A percentile compares a stretch with the other conserved stretches of the same genome.
Conservation (phyloP, 1,139 yeast genomes). For the Blastobotrys capitulatus region DNA sequence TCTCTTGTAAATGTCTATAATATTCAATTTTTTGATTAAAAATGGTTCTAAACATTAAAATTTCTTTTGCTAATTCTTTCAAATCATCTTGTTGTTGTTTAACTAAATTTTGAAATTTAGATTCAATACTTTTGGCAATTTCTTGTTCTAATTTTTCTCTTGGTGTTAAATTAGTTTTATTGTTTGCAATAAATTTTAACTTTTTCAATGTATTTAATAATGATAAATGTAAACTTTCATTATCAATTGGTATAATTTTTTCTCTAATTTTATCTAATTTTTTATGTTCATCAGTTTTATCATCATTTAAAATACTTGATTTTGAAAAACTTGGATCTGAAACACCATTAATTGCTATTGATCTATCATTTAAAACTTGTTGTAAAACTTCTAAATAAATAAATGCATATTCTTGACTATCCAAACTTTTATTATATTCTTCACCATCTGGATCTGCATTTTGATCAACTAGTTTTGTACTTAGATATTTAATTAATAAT, state of each 20-base stretch:
- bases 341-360: constrained; percentile 38
- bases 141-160: not conserved
- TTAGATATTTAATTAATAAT: constrained; percentile 42
- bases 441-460: constrained; percentile 58
- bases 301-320: constrained; percentile 9
- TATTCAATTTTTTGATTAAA: constrained; percentile 77
- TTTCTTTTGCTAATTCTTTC: constrained; percentile 35
- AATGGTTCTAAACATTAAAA: constrained; percentile 52
- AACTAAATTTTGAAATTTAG: not conserved
- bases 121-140: not conserved
- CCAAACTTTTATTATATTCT: constrained; percentile 69
- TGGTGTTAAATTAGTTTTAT: not conserved
- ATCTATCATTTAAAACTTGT: constrained; percentile 53
- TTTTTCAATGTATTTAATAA: not conserved
- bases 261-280: constrained; percentile 8
- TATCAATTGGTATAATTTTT: constrained; percentile 2
- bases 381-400: constrained; percentile 59
- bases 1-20: constrained; percentile 74
- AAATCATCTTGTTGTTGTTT: constrained; percentile 1
- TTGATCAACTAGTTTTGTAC: constrained; percentile 42
- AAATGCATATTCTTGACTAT: constrained; percentile 66
- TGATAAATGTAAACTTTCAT: not conserved
- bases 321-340: constrained; percentile 20
- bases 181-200: not conserved
- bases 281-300: constrained; percentile 9